phyloP scores from a whole-genome alignment of 306 rosid species.

The Quillaja saponaria region DNA sequence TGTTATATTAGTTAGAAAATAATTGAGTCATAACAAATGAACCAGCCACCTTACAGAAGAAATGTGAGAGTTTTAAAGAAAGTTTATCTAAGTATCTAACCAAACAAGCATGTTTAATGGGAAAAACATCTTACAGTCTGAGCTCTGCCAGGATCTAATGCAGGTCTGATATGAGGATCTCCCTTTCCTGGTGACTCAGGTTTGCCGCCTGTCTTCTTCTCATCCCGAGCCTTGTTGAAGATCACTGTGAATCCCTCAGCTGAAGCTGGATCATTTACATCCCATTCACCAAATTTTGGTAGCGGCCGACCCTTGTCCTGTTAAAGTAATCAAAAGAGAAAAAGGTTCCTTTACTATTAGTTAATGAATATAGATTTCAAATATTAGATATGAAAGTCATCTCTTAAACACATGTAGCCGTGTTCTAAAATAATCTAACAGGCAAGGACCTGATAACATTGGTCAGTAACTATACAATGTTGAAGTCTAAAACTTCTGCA shows the following conservation, averaged over 20 bases:
- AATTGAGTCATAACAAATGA: too few species aligned
- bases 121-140: conserved; percentile 60
- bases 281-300: conserved; percentile 99
- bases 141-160: conserved; percentile 67
- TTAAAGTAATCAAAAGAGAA: conserved; percentile 2
- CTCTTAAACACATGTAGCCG: too few species aligned
- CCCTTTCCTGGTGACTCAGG: conserved; percentile 88
- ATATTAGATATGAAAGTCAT: too few species aligned
- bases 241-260: conserved; percentile 99
- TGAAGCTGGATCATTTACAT: conserved; percentile 97
- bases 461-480: too few species aligned
- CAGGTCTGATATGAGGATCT: conserved; percentile 59
- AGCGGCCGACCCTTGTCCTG: conserved; percentile 97
- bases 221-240: conserved; percentile 95
- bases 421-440: neutral
- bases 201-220: conserved; percentile 94
- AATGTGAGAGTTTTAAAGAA: too few species aligned
- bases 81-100: too few species aligned
- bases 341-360: too few species aligned
- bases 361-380: too few species aligned
- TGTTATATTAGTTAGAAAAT: too few species aligned
- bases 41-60: too few species aligned
- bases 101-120: neutral
- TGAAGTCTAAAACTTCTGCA: too few species aligned
- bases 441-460: neutral